Percentiles rank a stretch among this genome's conserved stretches.
phyloP scores from a whole-genome alignment of 192 early-diverging fungal species.

The Rhizophlyctis rosea region DNA sequence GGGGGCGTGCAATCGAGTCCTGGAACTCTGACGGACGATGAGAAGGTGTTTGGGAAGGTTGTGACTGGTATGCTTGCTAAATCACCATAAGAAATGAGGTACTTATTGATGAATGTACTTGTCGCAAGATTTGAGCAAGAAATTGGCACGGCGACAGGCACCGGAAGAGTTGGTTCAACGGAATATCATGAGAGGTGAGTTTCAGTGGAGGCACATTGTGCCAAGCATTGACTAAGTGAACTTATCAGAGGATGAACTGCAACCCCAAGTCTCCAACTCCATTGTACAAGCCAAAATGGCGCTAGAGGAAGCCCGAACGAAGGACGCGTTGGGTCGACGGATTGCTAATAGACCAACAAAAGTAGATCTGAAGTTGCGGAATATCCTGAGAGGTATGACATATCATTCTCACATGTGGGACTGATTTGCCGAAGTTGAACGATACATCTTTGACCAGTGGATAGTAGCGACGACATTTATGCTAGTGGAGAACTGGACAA shows the following conservation, averaged over 20 bases:
- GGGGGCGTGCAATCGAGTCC: no score
- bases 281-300: slow-evolving; percentile 39
- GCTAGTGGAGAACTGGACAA: slow-evolving; percentile 18
- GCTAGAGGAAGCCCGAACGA: slow-evolving; percentile 47
- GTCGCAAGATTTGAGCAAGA: slow-evolving; percentile 49
- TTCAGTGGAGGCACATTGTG: no score
- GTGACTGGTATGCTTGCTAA: slow-evolving; percentile 3
- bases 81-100: background rate
- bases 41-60: slow-evolving; percentile 19
- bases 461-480: background rate
- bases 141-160: slow-evolving; percentile 35
- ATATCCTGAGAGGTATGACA: slow-evolving; percentile 51
- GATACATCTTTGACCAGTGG: background rate
- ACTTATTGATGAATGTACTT: background rate
- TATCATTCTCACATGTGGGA: no score
- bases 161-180: slow-evolving; percentile 46
- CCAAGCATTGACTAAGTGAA: background rate
- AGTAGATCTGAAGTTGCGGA: slow-evolving; percentile 51
- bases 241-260: slow-evolving; percentile 34
- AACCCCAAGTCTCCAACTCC: slow-evolving; percentile 32
- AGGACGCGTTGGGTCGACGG: slow-evolving; percentile 41
- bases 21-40: no score
- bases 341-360: slow-evolving; percentile 42
- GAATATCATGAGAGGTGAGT: slow-evolving; percentile 48
- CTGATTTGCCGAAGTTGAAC: no score